phyloP scores from a whole-genome alignment of 257 asterid genomes.

The Solanum sejunctum region DNA sequence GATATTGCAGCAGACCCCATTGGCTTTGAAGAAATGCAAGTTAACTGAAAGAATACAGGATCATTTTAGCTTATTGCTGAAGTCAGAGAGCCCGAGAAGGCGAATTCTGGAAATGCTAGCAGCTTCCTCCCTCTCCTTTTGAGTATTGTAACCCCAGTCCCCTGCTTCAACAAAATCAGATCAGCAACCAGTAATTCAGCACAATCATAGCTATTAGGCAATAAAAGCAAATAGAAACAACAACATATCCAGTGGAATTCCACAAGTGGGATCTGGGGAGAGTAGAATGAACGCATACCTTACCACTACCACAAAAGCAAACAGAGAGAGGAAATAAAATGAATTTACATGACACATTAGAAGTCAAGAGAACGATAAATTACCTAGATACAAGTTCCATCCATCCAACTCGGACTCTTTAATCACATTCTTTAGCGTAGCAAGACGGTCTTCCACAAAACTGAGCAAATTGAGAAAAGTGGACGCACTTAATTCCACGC shows the following conservation, averaged over 20 bases:
- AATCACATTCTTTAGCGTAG: conserved; percentile 76
- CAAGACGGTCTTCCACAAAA: conserved; percentile 91
- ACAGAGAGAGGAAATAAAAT: neutral
- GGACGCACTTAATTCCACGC: neutral
- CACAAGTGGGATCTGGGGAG: no score
- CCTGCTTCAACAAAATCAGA: conserved; percentile 30
- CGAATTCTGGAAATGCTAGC: conserved; percentile 54
- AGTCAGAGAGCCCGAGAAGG: conserved; percentile 60
- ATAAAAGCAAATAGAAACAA: neutral
- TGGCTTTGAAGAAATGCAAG: neutral
- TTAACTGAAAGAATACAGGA: neutral
- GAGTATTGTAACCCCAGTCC: conserved; percentile 95
- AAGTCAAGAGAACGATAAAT: neutral
- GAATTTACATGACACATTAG: neutral
- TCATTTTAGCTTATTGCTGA: conserved; percentile 79
- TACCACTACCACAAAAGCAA: no score
- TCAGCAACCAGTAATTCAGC: neutral
- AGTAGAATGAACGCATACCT: no score
- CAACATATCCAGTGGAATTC: no score
- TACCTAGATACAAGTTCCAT: conserved; percentile 92
- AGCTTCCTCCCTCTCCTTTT: conserved; percentile 77
- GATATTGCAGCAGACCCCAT: neutral
- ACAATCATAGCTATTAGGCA: neutral
- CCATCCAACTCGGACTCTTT: conserved; percentile 64
- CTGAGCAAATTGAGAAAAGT: conserved; percentile 23